Percentiles rank a stretch among this genome's conserved stretches.
Evolutionary conservation across 2,329 filamentous ascomycete species (phyloP).

Genomic region (Alternaria alternata): DNA sequence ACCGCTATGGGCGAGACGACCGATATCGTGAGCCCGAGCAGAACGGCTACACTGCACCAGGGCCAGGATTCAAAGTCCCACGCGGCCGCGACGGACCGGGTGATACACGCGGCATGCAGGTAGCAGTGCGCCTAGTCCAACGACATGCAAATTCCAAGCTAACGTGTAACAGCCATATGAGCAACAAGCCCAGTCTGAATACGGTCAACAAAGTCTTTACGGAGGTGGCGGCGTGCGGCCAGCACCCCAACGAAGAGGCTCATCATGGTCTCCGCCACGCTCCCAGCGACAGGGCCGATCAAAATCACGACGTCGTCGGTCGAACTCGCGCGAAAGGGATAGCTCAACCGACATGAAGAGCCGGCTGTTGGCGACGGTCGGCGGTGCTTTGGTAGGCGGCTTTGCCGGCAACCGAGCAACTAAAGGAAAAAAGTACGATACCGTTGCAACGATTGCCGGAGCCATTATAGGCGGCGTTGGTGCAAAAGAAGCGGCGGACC

Average conservation of each 20-base stretch:
- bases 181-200: constrained; percentile 7
- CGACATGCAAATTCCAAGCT: not conserved
- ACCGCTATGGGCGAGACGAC: constrained; percentile 20
- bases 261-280: constrained; percentile 43
- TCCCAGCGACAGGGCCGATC: constrained; percentile 19
- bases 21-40: constrained; percentile 29
- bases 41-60: constrained; percentile 22
- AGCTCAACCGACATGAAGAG: constrained; percentile 32
- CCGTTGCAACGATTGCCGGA: constrained; percentile 42
- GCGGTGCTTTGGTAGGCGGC: constrained; percentile 48
- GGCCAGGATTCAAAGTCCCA: constrained; percentile 24
- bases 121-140: constrained; percentile 23
- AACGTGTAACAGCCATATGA: constrained; percentile 11
- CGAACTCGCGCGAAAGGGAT: constrained; percentile 35
- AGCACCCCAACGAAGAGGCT: constrained; percentile 27
- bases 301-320: constrained; percentile 21
- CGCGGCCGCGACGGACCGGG: constrained; percentile 20
- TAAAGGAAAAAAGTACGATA: constrained; percentile 40
- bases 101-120: constrained; percentile 20
- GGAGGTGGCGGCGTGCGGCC: constrained; percentile 22
- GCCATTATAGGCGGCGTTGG: constrained; percentile 48
- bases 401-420: constrained; percentile 35
- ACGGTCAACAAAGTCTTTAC: constrained; percentile 7
- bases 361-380: constrained; percentile 36
- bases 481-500: constrained; percentile 38